phyloP scores from a whole-genome alignment of 148 eudicot genomes.

The Chenopodium suecicum region DNA sequence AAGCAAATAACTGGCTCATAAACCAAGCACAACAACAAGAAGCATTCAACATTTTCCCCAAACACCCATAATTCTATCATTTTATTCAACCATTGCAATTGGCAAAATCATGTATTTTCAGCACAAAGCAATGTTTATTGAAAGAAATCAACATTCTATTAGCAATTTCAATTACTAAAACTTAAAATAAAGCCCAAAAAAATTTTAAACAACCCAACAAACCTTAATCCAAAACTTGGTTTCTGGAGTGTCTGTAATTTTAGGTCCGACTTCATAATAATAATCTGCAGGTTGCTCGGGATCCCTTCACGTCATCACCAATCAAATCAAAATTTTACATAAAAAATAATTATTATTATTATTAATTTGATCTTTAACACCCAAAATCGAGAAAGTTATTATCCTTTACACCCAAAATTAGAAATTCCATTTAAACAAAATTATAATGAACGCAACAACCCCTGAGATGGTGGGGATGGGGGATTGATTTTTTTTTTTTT shows the following conservation, averaged over 20 bases:
- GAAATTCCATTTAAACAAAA: conserved; percentile 6
- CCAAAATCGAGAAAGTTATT: neutral
- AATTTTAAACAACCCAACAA: conserved; percentile 14
- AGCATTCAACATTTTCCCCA: conserved; percentile 12
- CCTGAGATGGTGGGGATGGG: neutral
- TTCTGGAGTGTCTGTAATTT: conserved; percentile 79
- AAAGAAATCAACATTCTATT: neutral
- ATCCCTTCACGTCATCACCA: conserved; percentile 65
- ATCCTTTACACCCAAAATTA: neutral
- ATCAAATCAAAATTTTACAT: neutral
- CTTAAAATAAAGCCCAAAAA: neutral
- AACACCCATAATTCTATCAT: neutral
- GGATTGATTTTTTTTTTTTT: no score
- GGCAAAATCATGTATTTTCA: conserved; percentile 5
- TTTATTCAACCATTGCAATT: neutral
- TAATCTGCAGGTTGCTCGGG: conserved; percentile 77
- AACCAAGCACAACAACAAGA: neutral
- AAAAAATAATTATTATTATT: neutral
- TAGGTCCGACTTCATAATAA: conserved; percentile 78
- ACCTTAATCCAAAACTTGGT: conserved; percentile 97
- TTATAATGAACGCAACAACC: conserved; percentile 13
- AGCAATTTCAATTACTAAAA: conserved; percentile 14
- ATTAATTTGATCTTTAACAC: conserved; percentile 11
- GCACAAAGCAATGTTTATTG: neutral
- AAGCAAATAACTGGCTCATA: neutral